Evolutionary conservation across 2,329 filamentous ascomycete genomes (phyloP).

Genomic region (Seiridium unicorne): DNA sequence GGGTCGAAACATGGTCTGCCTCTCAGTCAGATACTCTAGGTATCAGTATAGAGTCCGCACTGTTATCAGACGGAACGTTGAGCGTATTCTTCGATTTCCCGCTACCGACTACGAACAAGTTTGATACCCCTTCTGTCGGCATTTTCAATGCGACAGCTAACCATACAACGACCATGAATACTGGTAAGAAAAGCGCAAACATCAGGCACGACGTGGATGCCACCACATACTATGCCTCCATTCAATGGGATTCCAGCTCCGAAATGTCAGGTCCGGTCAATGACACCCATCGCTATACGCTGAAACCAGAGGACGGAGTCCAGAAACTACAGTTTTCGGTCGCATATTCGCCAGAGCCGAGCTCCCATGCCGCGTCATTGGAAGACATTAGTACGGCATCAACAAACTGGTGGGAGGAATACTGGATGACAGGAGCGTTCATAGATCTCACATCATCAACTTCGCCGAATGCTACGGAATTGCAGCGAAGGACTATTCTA

Average conservation of each 20-base stretch:
- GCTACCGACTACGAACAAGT: constrained; percentile 47
- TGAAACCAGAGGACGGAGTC: constrained; percentile 24
- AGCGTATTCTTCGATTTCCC: constrained; percentile 53
- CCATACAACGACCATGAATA: constrained; percentile 37
- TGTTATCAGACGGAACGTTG: constrained; percentile 35
- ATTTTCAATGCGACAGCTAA: constrained; percentile 45
- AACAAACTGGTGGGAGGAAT: constrained; percentile 43
- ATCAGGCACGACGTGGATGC: constrained; percentile 43
- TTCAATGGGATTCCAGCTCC: constrained; percentile 35
- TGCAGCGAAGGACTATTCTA: constrained; percentile 51
- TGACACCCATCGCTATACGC: constrained; percentile 41
- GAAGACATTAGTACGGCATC: constrained; percentile 29
- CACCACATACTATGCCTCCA: constrained; percentile 38
- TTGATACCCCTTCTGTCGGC: constrained; percentile 53
- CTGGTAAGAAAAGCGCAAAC: constrained; percentile 26
- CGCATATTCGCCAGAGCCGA: constrained; percentile 27
- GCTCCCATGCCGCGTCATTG: constrained; percentile 19
- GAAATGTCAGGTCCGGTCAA: constrained; percentile 30
- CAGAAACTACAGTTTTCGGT: constrained; percentile 27
- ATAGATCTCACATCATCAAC: constrained; percentile 42
- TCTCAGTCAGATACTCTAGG: constrained; percentile 44
- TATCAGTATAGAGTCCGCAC: constrained; percentile 38
- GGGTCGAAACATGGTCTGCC: constrained; percentile 43
- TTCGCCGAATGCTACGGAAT: constrained; percentile 41
- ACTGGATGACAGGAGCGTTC: constrained; percentile 51